These are phyloP conservation scores for Tuber melanosporum DNA, from an alignment of 495 filamentous ascomycete species.

Conservation along the genomic window DNA sequence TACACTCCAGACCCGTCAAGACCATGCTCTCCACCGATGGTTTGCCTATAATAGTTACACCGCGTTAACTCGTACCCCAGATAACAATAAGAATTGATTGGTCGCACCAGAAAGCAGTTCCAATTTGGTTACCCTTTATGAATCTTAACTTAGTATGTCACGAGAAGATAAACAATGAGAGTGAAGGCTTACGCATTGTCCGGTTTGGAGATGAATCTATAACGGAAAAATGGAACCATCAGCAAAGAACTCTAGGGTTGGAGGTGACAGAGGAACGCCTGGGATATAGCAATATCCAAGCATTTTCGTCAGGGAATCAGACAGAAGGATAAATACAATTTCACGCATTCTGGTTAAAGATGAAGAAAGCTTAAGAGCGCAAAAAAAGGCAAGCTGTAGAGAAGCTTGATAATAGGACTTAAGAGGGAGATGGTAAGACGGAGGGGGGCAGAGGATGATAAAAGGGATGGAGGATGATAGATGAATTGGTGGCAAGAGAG, in stretches of 20 bases:
- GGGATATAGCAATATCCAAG: conserved; percentile 56
- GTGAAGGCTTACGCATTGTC: conserved; percentile 59
- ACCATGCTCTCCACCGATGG: conserved; percentile 96
- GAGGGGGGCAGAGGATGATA: background rate
- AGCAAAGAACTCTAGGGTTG: conserved; percentile 36
- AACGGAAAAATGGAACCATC: conserved; percentile 11
- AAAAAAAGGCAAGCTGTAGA: background rate
- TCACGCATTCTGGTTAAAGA: conserved; percentile 69
- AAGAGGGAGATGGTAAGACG: background rate
- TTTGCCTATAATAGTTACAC: conserved; percentile 57
- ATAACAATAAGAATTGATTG: conserved; percentile 13
- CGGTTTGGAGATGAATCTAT: conserved; percentile 43
- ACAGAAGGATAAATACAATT: conserved; percentile 55
- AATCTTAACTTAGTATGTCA: conserved; percentile 19
- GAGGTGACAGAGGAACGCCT: conserved; percentile 65
- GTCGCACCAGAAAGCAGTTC: conserved; percentile 94
- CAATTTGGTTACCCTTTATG: conserved; percentile 90
- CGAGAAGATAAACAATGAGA: conserved; percentile 42
- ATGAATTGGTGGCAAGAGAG: conserved; percentile 2
- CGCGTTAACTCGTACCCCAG: conserved; percentile 39
- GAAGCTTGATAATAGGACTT: background rate
- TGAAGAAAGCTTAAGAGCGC: conserved; percentile 28
- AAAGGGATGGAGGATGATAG: conserved; percentile 4
- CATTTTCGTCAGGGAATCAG: conserved; percentile 17
- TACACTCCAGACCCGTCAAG: conserved; percentile 91